These are phyloP conservation scores for Aureobasidium sp. DNA, from an alignment of 2,329 filamentous ascomycete genomes.

Conservation along the genomic window DNA sequence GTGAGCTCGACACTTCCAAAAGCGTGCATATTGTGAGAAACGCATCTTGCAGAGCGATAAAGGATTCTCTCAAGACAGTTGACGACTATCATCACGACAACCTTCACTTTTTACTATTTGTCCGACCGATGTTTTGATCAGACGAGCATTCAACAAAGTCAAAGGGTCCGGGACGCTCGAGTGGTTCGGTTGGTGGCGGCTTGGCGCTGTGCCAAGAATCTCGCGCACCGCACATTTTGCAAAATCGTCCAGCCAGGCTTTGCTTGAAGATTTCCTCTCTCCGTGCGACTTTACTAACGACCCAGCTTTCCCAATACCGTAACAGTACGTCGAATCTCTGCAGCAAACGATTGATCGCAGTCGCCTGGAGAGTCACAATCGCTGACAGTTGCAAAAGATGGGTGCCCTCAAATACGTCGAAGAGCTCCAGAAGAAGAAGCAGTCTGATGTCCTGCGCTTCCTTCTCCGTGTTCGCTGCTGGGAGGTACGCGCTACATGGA, in stretches of 20 bases:
- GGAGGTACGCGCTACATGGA: conserved; percentile 62
- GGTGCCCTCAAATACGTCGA: conserved; percentile 99
- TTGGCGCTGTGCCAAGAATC: conserved; percentile 1
- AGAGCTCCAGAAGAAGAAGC: conserved; percentile 99
- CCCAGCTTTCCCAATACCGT: conserved; percentile 8
- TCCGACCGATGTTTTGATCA: background rate
- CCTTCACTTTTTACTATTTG: background rate
- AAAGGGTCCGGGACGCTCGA: background rate
- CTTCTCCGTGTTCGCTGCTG: conserved; percentile 99
- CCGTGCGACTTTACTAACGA: conserved; percentile 12
- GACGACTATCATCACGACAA: background rate
- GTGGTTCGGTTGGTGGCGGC: conserved; percentile 2
- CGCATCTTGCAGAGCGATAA: no score
- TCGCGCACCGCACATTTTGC: background rate
- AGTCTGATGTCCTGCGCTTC: conserved; percentile 99
- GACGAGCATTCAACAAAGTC: background rate
- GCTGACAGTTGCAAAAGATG: conserved; percentile 56
- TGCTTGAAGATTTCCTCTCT: background rate
- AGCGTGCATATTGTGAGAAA: no score
- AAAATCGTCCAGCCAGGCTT: background rate
- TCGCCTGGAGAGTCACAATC: background rate
- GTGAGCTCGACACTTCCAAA: no score
- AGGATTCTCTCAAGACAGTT: background rate
- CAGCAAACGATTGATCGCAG: background rate
- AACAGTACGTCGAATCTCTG: conserved; percentile 9